These are phyloP conservation scores for Spergularia azorica DNA, from an alignment of 179 eudicot species.

Conservation along the genomic window DNA sequence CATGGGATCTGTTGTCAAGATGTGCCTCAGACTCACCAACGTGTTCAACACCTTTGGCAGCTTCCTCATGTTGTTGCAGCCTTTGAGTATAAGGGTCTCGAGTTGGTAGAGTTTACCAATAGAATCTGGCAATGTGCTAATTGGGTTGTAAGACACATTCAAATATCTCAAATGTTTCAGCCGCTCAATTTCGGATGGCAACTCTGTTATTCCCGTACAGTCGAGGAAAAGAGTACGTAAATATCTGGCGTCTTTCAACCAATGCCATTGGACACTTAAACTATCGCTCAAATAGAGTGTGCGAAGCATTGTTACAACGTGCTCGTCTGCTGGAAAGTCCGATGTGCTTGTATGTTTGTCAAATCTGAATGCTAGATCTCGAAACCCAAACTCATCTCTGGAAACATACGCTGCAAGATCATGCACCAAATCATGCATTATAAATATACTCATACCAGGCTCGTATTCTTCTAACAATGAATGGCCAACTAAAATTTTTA, in stretches of 20 bases:
- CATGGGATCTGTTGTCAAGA: conserved; percentile 2
- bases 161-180: conserved; percentile 25
- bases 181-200: conserved; percentile 15
- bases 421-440: conserved; percentile 29
- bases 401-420: conserved; percentile 29
- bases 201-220: neutral
- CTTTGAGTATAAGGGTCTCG: conserved; percentile 10
- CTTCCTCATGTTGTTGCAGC: neutral
- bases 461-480: conserved; percentile 9
- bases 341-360: no score
- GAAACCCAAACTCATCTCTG: neutral
- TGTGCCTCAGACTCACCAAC: conserved; percentile 17
- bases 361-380: neutral
- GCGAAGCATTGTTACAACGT: neutral
- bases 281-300: neutral
- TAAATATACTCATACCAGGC: no score
- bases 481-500: neutral
- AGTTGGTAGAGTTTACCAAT: conserved; percentile 24
- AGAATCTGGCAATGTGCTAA: conserved; percentile 16
- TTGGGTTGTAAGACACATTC: conserved; percentile 15
- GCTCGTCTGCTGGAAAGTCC: neutral
- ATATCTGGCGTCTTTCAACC: neutral
- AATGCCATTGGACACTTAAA: neutral
- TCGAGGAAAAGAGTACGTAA: conserved; percentile 2
- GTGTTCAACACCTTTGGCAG: conserved; percentile 2